phyloP scores from a whole-genome alignment of 192 early-diverging fungal genomes.

The Fimicolochytrium jonesii region DNA sequence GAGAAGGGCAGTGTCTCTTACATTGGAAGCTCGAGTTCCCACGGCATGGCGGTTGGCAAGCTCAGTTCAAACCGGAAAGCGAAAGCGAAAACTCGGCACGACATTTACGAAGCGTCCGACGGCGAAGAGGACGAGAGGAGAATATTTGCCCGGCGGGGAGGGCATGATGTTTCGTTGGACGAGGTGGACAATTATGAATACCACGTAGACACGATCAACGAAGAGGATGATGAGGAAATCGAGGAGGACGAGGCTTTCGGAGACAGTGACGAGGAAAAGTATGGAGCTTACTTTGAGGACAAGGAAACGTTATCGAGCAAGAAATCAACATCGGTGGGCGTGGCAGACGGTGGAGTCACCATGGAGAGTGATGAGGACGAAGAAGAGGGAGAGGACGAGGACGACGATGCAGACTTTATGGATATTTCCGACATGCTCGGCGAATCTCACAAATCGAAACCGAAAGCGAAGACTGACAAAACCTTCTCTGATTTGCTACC shows the following conservation, averaged over 20 bases:
- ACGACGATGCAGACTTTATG: constrained; percentile 48
- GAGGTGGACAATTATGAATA: constrained; percentile 67
- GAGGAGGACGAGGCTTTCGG: constrained; percentile 89
- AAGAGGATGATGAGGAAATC: constrained; percentile 93
- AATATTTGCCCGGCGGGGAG: constrained; percentile 17
- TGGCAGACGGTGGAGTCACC: too few species aligned
- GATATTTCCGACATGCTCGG: constrained; percentile 42
- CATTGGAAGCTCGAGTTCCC: too few species aligned
- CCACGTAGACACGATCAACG: constrained; percentile 69
- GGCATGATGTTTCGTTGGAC: constrained; percentile 37
- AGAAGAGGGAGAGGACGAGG: constrained; percentile 29
- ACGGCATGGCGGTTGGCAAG: too few species aligned
- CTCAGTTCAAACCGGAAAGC: constrained; percentile 12
- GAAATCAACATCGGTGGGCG: too few species aligned
- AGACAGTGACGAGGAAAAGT: constrained; percentile 77
- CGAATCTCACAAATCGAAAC: constrained; percentile 3
- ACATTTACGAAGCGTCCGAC: constrained; percentile 31
- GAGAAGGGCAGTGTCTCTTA: too few species aligned
- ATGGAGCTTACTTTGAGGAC: constrained; percentile 64
- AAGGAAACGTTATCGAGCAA: constrained; percentile 12
- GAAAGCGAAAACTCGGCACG: not conserved
- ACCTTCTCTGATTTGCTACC: constrained; percentile 14
- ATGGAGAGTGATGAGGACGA: constrained; percentile 39
- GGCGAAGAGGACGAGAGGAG: constrained; percentile 22
- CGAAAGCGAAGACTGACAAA: not conserved